Base-by-base conservation (phyloP, 2,329 filamentous ascomycete species). In the Penicillium sp. region DNA sequence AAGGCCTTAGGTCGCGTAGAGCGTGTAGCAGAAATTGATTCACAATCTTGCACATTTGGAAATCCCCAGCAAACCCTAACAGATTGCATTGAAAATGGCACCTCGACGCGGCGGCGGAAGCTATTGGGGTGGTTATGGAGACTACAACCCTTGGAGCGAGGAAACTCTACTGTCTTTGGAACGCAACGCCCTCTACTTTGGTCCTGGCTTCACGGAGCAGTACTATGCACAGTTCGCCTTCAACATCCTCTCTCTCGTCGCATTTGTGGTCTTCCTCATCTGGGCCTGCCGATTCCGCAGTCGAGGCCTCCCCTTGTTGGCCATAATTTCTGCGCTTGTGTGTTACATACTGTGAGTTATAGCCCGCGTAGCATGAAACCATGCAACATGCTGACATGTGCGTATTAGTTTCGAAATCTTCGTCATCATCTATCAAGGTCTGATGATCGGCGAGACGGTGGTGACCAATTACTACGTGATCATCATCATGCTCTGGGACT, bases 381-480 rank as follows among this genome's bases (percentile, higher is more conserved):
- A 13, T 6, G 22, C 9, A 19, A 30, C 9, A 7, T 3, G 8
- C 18, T 36, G 31, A 47, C 10, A 18, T 28, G 12, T 29, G 10
- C 12, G 18, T 19, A 25, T 30, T 2, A 64, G 61, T n/a, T 22
- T 40, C 3, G 31, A 55, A 30, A 30, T 57, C 4, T 36, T 36
- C 3, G 8, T 3, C 1, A 29, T 63, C 12, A 41, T 55, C n/a
- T 35, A 41, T 10, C 35, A 52, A 31, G 54, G 58, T 19, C 39
- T 63, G 3, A 42, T 36, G 29, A 28, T 62, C 13, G 53, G 59
- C 13, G 40, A 53, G 3, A 36, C 45, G 6, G 42, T 22, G 3
- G 56, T 64, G 19, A 58, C 49, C 3, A 35, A 52, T 28, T 63
- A 58, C 46, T 64, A 57, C 22, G 29, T 56, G 6, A 54, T 63